Conservation (phyloP, 805 yeast genomes). For the Cephaloascus albidus region DNA sequence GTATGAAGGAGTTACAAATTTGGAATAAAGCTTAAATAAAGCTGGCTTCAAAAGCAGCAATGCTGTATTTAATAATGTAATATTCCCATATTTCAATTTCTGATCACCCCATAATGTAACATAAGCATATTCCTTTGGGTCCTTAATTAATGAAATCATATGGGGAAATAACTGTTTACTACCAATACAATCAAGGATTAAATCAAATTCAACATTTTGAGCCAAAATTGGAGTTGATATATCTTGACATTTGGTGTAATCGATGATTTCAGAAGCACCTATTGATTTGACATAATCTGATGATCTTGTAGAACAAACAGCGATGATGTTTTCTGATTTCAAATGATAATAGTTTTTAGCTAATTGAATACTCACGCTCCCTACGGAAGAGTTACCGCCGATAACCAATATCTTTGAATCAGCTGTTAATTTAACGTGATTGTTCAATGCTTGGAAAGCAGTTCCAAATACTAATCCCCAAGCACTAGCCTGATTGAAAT, state of each 20-base stretch:
- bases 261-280: slow-evolving; percentile 54
- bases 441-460: slow-evolving; percentile 34
- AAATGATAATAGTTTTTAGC: slow-evolving; percentile 32
- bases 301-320: slow-evolving; percentile 45
- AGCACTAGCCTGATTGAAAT: slow-evolving; percentile 52
- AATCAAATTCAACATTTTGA: slow-evolving; percentile 38
- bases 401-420: slow-evolving; percentile 47
- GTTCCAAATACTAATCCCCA: slow-evolving; percentile 59
- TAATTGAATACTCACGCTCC: slow-evolving; percentile 45
- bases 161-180: slow-evolving; percentile 36
- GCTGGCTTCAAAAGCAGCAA: neutral
- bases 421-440: slow-evolving; percentile 22
- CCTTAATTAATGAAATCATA: slow-evolving; percentile 27
- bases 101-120: slow-evolving; percentile 50
- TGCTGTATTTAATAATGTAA: neutral
- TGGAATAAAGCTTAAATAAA: too few relatives aligned
- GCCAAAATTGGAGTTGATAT: slow-evolving; percentile 23
- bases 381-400: slow-evolving; percentile 73
- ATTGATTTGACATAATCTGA: slow-evolving; percentile 26
- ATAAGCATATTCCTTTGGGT: slow-evolving; percentile 39
- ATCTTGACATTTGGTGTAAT: slow-evolving; percentile 40
- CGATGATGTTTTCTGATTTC: slow-evolving; percentile 42
- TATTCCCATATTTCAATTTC: slow-evolving; percentile 20
- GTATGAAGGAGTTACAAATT: neutral
- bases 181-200: slow-evolving; percentile 61